A percentile compares a stretch with the other conserved stretches of the same genome.
These are phyloP conservation scores for Aspergillus sergii DNA, from an alignment of 2,329 filamentous ascomycete genomes.

Conservation along the genomic window DNA sequence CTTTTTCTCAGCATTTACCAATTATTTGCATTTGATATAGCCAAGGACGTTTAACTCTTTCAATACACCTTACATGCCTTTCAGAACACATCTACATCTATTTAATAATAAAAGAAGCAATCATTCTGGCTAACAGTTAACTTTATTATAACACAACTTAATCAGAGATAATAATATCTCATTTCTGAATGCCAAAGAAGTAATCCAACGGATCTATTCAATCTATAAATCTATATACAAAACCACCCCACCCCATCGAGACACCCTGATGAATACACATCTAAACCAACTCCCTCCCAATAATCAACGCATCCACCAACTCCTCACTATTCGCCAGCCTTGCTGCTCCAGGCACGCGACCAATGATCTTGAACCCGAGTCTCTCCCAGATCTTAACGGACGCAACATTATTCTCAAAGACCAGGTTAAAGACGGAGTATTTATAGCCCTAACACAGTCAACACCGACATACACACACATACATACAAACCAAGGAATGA, in stretches of 20 bases:
- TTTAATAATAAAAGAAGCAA: too few species aligned
- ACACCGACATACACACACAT: neutral
- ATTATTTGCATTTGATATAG: neutral
- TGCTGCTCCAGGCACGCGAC: constrained; percentile 40
- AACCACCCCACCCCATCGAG: too few species aligned
- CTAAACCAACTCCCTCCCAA: constrained; percentile 35
- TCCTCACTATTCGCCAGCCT: constrained; percentile 39
- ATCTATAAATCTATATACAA: constrained; percentile 4
- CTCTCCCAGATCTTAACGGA: constrained; percentile 44
- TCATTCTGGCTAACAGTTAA: neutral
- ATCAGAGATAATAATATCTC: too few species aligned
- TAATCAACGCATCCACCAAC: constrained; percentile 43
- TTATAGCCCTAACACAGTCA: constrained; percentile 36
- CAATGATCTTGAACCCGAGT: constrained; percentile 41
- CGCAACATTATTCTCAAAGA: constrained; percentile 44
- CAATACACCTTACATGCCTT: neutral
- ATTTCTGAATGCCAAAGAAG: too few species aligned
- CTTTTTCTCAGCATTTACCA: neutral
- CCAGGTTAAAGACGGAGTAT: constrained; percentile 46
- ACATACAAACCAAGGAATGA: neutral
- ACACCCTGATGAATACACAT: neutral
- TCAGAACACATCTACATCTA: neutral
- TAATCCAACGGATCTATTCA: neutral
- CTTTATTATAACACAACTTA: neutral
- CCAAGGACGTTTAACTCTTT: neutral